Base-by-base conservation (phyloP, 441 rosid species). In the Adansonia rubrostipa region DNA sequence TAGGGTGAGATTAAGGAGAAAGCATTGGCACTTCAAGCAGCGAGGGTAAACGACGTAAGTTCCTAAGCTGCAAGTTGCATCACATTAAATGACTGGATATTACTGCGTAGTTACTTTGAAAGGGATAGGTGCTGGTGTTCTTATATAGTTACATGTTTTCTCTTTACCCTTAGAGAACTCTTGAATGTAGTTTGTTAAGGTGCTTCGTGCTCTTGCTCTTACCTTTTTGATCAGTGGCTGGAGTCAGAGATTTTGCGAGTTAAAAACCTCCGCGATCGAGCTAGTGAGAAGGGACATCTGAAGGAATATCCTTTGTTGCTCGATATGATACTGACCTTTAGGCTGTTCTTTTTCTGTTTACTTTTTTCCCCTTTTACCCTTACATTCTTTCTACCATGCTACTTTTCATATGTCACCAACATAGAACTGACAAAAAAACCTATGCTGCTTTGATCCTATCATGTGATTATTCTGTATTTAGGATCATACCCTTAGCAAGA, bases 231-330 rank as follows among this genome's bases (percentile, higher is more conserved):
- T 83, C 86, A 97, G 99, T 77, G 86, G 84, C 85, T 95, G 85
- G 96, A 90, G 81, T 84, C 92, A 71, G 97, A 97, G 89, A 88
- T 88, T 74, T 77, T 83, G 80, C 89, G 87, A 88, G 85, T 89
- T 74, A 86, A 77, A 71, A 91, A 92, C 86, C 98, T 95, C 76
- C 88, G 90, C 77, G 99, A 97, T 85, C 94, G 86, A 85, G 99
- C 99, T 77, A 95, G 89, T 81, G 99, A 95, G 86, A 93, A 88
- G 79, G 96, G 96, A 73, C 95, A 77, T 8, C 69, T 82, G 78
- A 90, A 92, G 79, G 95, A 93, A 95, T 95, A 97, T 95, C 99
- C 99, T 97, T 86, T 87, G 78, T 66, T 89, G 20, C 77, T 84
- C 77, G 74, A 77, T 22, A 70, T 78, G 74, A 84, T 36, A 48